Evolutionary conservation across 768 basidiomycete genomes (phyloP), one percentile per base, ranked within the genome.

Genomic region (Leccinum barrowsii): DNA sequence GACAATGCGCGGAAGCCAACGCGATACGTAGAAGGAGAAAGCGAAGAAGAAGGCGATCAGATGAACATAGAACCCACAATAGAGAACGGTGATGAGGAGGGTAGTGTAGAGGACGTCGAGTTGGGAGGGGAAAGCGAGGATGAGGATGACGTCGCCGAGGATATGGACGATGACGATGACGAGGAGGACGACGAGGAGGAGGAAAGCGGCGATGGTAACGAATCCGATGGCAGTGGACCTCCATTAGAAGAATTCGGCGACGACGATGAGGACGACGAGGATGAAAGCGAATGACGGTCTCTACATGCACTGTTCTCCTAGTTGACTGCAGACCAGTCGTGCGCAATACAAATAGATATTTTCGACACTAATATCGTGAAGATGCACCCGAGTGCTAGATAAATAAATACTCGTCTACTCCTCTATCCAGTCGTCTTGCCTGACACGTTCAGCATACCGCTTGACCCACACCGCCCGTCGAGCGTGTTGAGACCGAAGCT

Each of bases 21-120:
- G 59, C 74, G 78, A 59, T 92, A 91, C 65, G 84, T 89, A 24
- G 90, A 94, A 73, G 92, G 94, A 1, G 89, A 92, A 67, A 88
- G 87, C 54, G 87, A 84, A 32, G 84, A 83, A 52, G 84, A 87
- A 54, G 83, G 82, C 44, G 82, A 81, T 24, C 82, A 79, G 28
- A 81, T 77, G 58, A 84, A 85, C 44, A 76, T 80, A 48, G 85
- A 85, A 52, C 80, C 87, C 32, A 85, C 80, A 65, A 76, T 79
- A 46, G 85, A 87, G 64, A 84, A 80, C 40, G 85, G 75, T 7
- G 85, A 84, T 57, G 88, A 90, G 35, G 84, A 79, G 34, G 89
- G 86, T 11, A 90, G 90, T 65, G 75, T 92, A 47, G 92, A 90
- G 66, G 89, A 91, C 66, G 80, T 91, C 19, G 89, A 89, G 65